Evolutionary conservation across 352 stramenopile genomes (phyloP), one percentile per base, ranked within the genome.

Genomic region (Blastocystis sp.): DNA sequence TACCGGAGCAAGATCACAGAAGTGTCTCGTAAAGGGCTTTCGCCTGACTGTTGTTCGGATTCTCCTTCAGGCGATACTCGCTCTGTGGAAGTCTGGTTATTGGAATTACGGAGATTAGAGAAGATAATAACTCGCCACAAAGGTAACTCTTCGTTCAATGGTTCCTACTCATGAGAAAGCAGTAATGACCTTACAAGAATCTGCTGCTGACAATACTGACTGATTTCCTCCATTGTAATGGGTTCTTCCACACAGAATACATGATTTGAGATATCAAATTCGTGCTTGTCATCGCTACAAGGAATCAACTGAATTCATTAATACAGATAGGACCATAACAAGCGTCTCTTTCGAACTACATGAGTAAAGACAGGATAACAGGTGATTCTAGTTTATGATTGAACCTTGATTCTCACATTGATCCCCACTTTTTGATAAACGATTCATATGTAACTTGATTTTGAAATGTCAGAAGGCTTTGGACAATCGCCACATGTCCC

Each of bases 401-500:
- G 11, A 24, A 21, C 11, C 7, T 14, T 27, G 11, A 59, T 4
- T 46, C 39, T 42, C 19, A 80, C 49, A 83, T 43, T 21, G 51
- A 27, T 27, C 1, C 24, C 71, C 71, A 83, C 21, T 39, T 61
- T 37, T 83, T 83, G 12, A 83, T 9, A 49, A 83, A 83, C 27
- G 71, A 83, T 43, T 83, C 71, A n/a, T 83, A 83, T 11, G 71
- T 83, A 29, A 83, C 71, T 29, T 42, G 6, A 37, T 83, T 83
- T 43, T 83, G 19, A 42, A 83, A 66, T 12, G 71, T 67, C 12
- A 83, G 12, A 4, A 83, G 19, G 32, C 58, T 54, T 27, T 83
- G 71, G 5, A 66, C 51, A 19, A 67, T 29, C 5, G 71, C 43
- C 2, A 42, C 27, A 5, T 35, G 19, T n/a, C 71, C 71, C 46